Percentiles rank a stretch among this genome's conserved stretches.
Conservation (phyloP, 148 eudicot genomes). For the Heliamphora exappendiculata region DNA sequence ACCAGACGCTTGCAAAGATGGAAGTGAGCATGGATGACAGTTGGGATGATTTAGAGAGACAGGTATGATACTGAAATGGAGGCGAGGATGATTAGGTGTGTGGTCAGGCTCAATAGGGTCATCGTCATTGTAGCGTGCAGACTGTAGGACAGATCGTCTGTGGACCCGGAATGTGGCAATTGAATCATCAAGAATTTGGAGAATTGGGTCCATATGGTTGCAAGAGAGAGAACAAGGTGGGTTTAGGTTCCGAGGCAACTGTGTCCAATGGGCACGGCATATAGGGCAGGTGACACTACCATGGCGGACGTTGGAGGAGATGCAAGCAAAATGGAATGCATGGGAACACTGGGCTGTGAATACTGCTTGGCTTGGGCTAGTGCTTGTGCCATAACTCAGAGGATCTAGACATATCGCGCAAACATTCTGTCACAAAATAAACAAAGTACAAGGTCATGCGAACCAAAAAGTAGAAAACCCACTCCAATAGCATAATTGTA, state of each 20-base stretch:
- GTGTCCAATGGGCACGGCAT: conserved; percentile 88
- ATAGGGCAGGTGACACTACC: conserved; percentile 83
- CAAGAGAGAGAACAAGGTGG: conserved; percentile 44
- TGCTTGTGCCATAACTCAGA: conserved; percentile 33
- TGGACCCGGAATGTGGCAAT: conserved; percentile 66
- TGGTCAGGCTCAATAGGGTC: conserved; percentile 69
- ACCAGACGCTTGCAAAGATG: conserved; percentile 7
- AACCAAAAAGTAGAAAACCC: not conserved
- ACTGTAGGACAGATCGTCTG: conserved; percentile 64
- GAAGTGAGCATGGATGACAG: conserved; percentile 27
- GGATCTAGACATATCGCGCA: conserved; percentile 85
- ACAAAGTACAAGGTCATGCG: conserved; percentile 1
- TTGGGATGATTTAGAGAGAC: conserved; percentile 29
- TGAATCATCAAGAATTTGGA: conserved; percentile 69
- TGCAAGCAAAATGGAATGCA: conserved; percentile 76
- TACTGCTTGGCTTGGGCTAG: conserved; percentile 67
- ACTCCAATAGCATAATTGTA: conserved; percentile 3
- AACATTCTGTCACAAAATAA: conserved; percentile 40
- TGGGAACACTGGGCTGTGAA: conserved; percentile 88
- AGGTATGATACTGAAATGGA: conserved; percentile 41
- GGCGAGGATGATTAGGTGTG: conserved; percentile 42
- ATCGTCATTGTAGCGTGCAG: conserved; percentile 73
- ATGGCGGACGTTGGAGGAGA: conserved; percentile 79
- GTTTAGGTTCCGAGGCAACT: conserved; percentile 62
- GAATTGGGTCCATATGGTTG: conserved; percentile 59